Base-by-base conservation (phyloP, 1,284 basidiomycete species). In the Cutaneotrichosporon curvatum region DNA sequence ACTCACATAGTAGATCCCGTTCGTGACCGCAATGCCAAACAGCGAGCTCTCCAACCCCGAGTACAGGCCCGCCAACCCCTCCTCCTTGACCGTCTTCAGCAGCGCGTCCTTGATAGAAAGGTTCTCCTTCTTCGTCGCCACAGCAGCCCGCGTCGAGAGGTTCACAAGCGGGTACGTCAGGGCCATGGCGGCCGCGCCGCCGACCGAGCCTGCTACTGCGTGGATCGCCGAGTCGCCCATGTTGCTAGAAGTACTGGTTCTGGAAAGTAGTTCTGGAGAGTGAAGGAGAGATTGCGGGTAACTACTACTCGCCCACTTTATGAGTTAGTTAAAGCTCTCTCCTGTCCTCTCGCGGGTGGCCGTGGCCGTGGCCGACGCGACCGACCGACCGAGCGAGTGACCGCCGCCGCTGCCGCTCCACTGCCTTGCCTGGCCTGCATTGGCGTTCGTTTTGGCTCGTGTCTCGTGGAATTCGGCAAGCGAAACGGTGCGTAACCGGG, bases 11-110 rank as follows among this genome's bases (percentile, higher is more conserved):
- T 58, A 67, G 49, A 70, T 67, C 79, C 88, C 91, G 70, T 98
- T 97, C 28, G 92, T 95, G 23, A 96, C 77, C 14, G 88, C 88
- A 55, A 98, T 90, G 2, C 91, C 94, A 31, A 92, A 75, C 48
- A 97, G 74, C 60, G 85, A 88, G 20, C 89, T 90, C 56, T 78
- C 80, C 19, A 98, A 73, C 1, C 94, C 94, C 53, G 83, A 85
- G 68, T 97, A 98, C 18, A 98, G 74, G 2, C 89, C 91, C 0
- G 78, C 59, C 18, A 91, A 58, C 19, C 95, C 95, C 72, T 98
- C 92, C 30, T 82, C 78, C 67, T 84, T 82, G 65, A 94, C 73
- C 52, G 86, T 84, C 67, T 87, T 84, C 38, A 82, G 57, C 28
- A 92, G 74, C 4, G 68, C 68, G 30, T 67, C 44, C 8, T 54